Evolutionary conservation across 345 rosid genomes (phyloP), one percentile per base, ranked within the genome.

Genomic region (Populus pruinosa): DNA sequence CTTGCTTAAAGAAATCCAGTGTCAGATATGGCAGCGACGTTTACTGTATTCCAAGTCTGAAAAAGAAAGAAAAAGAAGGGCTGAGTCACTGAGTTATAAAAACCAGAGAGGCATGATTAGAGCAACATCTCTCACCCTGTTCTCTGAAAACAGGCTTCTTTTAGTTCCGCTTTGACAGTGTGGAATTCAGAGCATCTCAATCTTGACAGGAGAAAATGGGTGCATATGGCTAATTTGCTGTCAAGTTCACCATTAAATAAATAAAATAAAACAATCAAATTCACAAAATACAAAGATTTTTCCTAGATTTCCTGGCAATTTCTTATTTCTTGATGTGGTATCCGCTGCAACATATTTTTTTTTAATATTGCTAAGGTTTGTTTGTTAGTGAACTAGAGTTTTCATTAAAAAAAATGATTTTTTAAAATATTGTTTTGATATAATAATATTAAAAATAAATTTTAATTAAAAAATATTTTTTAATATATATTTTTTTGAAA

Each of bases 241-340:
- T 80, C 79, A 72, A 41, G 71, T 83, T 79, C 82, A 10, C 11
- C 8, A 25, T 27, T 73, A 33, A 33, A 33, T 33, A 21, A 66
- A 18, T 41, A 27, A 27, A 27, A 27, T 27, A 66, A 61, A 79
- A 76, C 55, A 75, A 73, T 74, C 63, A n/a, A 79, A n/a, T 47
- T 70, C 72, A 47, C 67, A 68, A 84, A 82, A 81, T 80, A 85
- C 83, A 86, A 67, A 77, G 85, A 85, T 86, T 79, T 56, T n/a
- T 74, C 38, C 49, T 74, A 12, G 85, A 85, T 84, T 82, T 83
- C 56, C 87, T 82, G 81, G 79, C 89, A 70, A 67, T 75, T 77
- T 72, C 56, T 31, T 69, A 10, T 63, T 11, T 63, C 1, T 27
- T 63, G 35, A 27, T 14, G 18, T 12, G 63, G 23, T 1, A 0